These are phyloP conservation scores for Stygiomarasmius scandens DNA, from an alignment of 1,284 basidiomycete genomes.

Conservation along the genomic window DNA sequence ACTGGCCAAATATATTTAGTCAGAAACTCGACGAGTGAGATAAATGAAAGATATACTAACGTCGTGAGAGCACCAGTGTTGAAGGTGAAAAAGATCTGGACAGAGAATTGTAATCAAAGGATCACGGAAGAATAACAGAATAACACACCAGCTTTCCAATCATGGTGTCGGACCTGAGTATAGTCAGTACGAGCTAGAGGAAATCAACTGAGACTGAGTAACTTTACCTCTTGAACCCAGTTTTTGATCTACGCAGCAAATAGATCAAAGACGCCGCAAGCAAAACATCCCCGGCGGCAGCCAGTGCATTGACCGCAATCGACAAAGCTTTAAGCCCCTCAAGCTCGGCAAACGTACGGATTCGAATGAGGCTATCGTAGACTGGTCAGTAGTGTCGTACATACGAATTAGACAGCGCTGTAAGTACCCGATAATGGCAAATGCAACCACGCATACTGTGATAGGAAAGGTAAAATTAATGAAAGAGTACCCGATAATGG, in stretches of 20 bases:
- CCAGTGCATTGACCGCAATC: constrained; percentile 45
- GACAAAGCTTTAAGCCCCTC: constrained; percentile 34
- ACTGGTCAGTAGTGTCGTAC: background rate
- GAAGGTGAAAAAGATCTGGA: constrained; percentile 48
- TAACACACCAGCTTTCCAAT: constrained; percentile 45
- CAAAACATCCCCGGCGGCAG: constrained; percentile 43
- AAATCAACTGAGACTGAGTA: background rate
- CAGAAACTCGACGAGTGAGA: background rate
- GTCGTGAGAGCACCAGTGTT: constrained; percentile 48
- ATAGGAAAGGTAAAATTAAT: constrained; percentile 8
- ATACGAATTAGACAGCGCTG: background rate
- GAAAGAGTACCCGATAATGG: constrained; percentile 22
- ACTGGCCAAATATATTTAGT: constrained; percentile 6
- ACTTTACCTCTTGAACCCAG: constrained; percentile 43
- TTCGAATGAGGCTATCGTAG: constrained; percentile 7
- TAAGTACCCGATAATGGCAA: constrained; percentile 22
- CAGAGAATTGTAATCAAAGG: too few species aligned
- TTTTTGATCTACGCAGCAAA: constrained; percentile 43
- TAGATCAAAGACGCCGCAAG: constrained; percentile 44
- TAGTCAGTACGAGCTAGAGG: background rate
- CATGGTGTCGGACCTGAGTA: constrained; percentile 50
- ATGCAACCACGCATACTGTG: constrained; percentile 18
- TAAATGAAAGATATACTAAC: constrained; percentile 17
- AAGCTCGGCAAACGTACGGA: constrained; percentile 9
- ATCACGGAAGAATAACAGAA: background rate